Percentiles rank a stretch among this genome's conserved stretches.
Conservation (phyloP, 352 stramenopile species). For the Elongisporangium anandrum region DNA sequence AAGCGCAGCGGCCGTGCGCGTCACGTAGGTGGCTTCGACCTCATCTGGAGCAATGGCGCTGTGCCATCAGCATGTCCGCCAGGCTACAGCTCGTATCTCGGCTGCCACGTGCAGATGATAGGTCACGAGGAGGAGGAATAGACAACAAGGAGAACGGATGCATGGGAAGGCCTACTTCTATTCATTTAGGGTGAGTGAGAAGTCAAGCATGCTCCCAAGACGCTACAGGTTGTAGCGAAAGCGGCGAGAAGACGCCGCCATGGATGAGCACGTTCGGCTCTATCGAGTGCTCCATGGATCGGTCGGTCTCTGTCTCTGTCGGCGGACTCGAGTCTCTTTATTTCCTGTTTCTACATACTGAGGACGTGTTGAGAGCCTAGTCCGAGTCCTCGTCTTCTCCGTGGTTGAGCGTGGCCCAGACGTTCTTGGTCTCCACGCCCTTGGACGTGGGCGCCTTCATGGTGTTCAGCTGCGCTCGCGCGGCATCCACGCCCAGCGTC, state of each 20-base stretch:
- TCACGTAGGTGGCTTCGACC: slow-evolving; percentile 65
- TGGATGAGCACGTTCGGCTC: background rate
- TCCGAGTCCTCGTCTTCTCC: slow-evolving; percentile 50
- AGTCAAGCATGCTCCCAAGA: background rate
- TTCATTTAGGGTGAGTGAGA: slow-evolving; percentile 1
- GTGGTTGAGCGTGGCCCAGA: slow-evolving; percentile 61
- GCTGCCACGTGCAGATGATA: slow-evolving; percentile 37
- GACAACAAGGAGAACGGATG: background rate
- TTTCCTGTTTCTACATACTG: slow-evolving; percentile 1
- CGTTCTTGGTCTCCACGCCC: slow-evolving; percentile 69
- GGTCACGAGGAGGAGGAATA: background rate
- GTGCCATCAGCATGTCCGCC: slow-evolving; percentile 30
- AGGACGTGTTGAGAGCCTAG: slow-evolving; percentile 8
- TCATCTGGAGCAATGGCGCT: slow-evolving; percentile 49
- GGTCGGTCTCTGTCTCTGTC: background rate
- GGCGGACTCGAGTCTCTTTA: background rate
- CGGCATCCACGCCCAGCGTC: slow-evolving; percentile 52
- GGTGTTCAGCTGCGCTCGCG: slow-evolving; percentile 42
- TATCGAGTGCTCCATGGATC: background rate
- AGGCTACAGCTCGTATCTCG: slow-evolving; percentile 59
- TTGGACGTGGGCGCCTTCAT: slow-evolving; percentile 65
- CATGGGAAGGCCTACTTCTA: background rate
- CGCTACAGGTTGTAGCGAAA: background rate
- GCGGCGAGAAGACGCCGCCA: background rate
- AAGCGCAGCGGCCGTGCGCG: slow-evolving; percentile 33